A percentile compares a stretch with the other conserved stretches of the same genome.
These are phyloP conservation scores for Colletotrichum lindemuthianum DNA, from an alignment of 2,329 filamentous ascomycete genomes.

Conservation along the genomic window DNA sequence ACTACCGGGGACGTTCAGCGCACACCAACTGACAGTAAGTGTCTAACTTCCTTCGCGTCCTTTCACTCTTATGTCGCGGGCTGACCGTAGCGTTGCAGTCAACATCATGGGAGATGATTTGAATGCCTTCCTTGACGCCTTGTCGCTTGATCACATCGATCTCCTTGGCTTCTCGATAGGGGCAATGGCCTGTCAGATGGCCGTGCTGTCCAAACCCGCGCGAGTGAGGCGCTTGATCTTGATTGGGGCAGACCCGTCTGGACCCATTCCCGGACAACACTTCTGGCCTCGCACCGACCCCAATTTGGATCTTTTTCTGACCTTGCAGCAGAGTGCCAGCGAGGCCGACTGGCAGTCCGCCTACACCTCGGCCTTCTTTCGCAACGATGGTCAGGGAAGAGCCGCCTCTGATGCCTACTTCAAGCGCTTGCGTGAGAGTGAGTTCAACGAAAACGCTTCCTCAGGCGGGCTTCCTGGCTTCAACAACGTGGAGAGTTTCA, in stretches of 20 bases:
- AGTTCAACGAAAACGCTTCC: slow-evolving; percentile 18
- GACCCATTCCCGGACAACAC: slow-evolving; percentile 9
- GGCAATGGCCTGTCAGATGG: slow-evolving; percentile 25
- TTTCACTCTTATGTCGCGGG: neutral
- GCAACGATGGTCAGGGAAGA: slow-evolving; percentile 15
- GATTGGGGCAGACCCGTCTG: slow-evolving; percentile 7
- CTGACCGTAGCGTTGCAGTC: slow-evolving; percentile 8
- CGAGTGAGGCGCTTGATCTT: slow-evolving; percentile 17
- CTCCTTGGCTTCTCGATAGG: slow-evolving; percentile 25
- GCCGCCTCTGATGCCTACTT: slow-evolving; percentile 16
- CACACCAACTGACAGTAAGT: slow-evolving; percentile 15
- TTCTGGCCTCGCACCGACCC: slow-evolving; percentile 25
- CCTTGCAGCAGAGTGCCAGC: slow-evolving; percentile 8
- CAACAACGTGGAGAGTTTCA: slow-evolving; percentile 25
- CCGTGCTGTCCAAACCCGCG: slow-evolving; percentile 1
- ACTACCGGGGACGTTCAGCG: slow-evolving; percentile 9
- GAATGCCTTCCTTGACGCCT: slow-evolving; percentile 24
- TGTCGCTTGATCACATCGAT: slow-evolving; percentile 13
- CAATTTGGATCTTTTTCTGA: slow-evolving; percentile 19
- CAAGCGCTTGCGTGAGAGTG: slow-evolving; percentile 9
- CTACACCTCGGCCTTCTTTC: slow-evolving; percentile 19
- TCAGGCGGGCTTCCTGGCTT: slow-evolving; percentile 5
- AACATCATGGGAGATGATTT: slow-evolving; percentile 21
- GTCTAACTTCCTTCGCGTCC: neutral
- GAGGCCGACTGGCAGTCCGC: slow-evolving; percentile 21